Percentiles rank a stretch among this genome's conserved stretches.
Evolutionary conservation across 2,329 filamentous ascomycete genomes (phyloP).

Genomic region (Canariomyces notabilis): DNA sequence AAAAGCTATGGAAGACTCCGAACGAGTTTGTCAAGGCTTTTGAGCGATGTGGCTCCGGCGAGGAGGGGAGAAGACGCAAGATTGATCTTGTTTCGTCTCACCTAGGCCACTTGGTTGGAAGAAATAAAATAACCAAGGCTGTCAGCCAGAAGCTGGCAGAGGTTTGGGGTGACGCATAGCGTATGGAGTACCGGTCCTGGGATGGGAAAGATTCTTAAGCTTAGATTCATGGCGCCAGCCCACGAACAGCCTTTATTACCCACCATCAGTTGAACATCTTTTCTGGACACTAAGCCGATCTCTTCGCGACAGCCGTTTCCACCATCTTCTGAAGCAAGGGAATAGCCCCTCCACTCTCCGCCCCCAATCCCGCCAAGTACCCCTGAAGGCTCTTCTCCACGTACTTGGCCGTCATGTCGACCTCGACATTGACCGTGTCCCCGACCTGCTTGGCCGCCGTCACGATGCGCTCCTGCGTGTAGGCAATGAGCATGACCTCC

Average conservation of each 20-base stretch:
- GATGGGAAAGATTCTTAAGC: background rate
- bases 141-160: conserved; percentile 67
- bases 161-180: conserved; percentile 53
- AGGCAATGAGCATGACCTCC: conserved; percentile 97
- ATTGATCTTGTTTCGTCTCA: conserved; percentile 54
- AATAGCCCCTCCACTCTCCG: conserved; percentile 40
- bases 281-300: conserved; percentile 31
- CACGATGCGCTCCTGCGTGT: conserved; percentile 90
- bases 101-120: conserved; percentile 55
- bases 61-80: conserved; percentile 50
- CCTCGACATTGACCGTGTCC: conserved; percentile 85
- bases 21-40: conserved; percentile 66
- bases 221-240: background rate
- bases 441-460: conserved; percentile 72
- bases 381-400: conserved; percentile 84
- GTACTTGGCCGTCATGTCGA: conserved; percentile 82
- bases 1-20: conserved; percentile 72
- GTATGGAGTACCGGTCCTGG: background rate
- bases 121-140: conserved; percentile 61
- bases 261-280: background rate
- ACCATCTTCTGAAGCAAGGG: conserved; percentile 67
- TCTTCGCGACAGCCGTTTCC: conserved; percentile 59
- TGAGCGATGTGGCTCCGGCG: conserved; percentile 46
- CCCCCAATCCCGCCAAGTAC: conserved; percentile 56
- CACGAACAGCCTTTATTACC: background rate